phyloP scores from a whole-genome alignment of 2,329 filamentous ascomycete species.

The Cercospora sp. region DNA sequence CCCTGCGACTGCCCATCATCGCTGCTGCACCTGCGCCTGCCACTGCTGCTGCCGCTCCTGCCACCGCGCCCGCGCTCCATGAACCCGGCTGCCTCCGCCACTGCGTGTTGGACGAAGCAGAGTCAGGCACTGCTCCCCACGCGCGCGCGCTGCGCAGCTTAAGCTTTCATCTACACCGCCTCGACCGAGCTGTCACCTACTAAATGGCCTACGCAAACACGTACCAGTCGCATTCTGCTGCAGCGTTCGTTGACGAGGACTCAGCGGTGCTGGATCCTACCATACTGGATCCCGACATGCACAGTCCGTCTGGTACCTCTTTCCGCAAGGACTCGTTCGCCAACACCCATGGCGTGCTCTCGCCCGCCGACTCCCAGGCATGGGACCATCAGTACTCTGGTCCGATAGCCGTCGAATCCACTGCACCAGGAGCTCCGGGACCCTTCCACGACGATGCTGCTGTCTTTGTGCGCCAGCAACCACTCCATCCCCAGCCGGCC shows the following conservation, averaged over 20 bases:
- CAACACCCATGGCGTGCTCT: constrained; percentile 36
- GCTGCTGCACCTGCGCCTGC: neutral
- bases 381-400: constrained; percentile 37
- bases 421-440: constrained; percentile 24
- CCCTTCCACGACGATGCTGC: constrained; percentile 30
- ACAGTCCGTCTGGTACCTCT: constrained; percentile 30
- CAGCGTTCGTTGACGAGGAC: constrained; percentile 33
- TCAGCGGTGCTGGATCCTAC: constrained; percentile 34
- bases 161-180: constrained; percentile 16
- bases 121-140: constrained; percentile 18
- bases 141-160: neutral
- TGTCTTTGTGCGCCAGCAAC: constrained; percentile 27
- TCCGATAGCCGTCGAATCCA: constrained; percentile 25
- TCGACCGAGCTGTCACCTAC: constrained; percentile 10
- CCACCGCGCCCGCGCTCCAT: constrained; percentile 10
- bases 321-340: constrained; percentile 40
- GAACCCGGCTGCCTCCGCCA: constrained; percentile 14
- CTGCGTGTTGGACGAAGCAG: constrained; percentile 23
- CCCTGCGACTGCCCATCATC: constrained; percentile 1
- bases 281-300: constrained; percentile 38
- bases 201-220: constrained; percentile 36
- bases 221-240: constrained; percentile 27
- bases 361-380: constrained; percentile 33
- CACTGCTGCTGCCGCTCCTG: constrained; percentile 8
- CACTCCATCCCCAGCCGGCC: constrained; percentile 57